Evolutionary conservation across 2,329 filamentous ascomycete genomes (phyloP), one percentile per base, ranked within the genome.

Genomic region (Colletotrichum sp.): DNA sequence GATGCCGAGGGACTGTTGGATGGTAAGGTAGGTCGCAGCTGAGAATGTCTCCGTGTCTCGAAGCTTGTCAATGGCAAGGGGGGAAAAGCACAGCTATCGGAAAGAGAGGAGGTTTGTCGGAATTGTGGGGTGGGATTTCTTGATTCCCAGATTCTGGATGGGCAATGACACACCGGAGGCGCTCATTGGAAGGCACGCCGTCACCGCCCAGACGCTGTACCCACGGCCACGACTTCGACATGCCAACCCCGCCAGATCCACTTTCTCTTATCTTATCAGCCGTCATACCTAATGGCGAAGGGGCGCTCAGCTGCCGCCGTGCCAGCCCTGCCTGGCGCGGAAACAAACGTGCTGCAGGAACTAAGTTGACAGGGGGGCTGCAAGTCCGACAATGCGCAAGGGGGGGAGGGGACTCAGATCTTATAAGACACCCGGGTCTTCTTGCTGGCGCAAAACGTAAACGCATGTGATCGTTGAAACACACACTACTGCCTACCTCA

Each of bases 271-370:
- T 76, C 73, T 76, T 68, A 75, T 75, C 72, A 24, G 26, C 26
- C 52, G 15, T 28, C 21, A 18, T 34, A 39, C 15, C n/a, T 16
- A 44, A 44, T 44, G 18, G 13, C 8, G 59, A 21, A n/a, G 36
- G 24, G 52, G 66, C 66, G 32, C 4, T 32, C 67, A 71, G 72
- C 44, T 71, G 72, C 26, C 62, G 52, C 49, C 7, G 18, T 66
- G 28, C 69, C 66, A 73, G 65, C 75, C 71, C 75, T 77, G 75
- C 60, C 18, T 52, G 44, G 44, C 44, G 49, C 67, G 66, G 72
- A 69, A 75, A 62, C 64, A 64, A 73, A 69, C 57, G 63, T 69
- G 75, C 71, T 77, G 75, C 76, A 77, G 74, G 76, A 77, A 77
- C 66, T 52, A 52, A 52, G 34, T 77, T 70, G 30, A 44, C 60